phyloP scores from a whole-genome alignment of 139 green algal genomes.

The Closterium sp. region DNA sequence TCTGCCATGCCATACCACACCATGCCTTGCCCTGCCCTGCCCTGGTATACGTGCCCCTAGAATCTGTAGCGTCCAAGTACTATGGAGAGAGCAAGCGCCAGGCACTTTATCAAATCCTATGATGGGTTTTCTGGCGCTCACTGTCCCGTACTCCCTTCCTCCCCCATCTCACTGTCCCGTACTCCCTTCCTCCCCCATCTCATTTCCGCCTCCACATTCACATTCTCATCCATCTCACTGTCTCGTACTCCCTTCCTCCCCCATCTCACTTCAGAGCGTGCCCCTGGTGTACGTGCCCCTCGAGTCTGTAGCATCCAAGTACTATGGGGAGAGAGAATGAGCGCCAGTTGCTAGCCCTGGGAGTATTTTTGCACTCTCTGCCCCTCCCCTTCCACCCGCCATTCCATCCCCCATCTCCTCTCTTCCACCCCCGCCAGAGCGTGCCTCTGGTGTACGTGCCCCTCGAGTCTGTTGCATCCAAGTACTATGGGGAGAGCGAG shows the following conservation, averaged over 20 bases:
- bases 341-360: constrained; percentile 62
- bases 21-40: neutral
- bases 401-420: too few relatives aligned
- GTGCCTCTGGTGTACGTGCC: constrained; percentile 85
- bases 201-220: too few relatives aligned
- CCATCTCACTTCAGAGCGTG: neutral
- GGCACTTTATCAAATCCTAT: too few relatives aligned
- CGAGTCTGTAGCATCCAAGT: constrained; percentile 76
- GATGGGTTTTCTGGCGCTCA: too few relatives aligned
- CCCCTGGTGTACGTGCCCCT: constrained; percentile 88
- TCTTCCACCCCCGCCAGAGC: neutral
- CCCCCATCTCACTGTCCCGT: too few relatives aligned
- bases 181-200: too few relatives aligned
- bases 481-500: constrained; percentile 85
- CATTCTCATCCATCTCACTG: too few relatives aligned
- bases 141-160: too few relatives aligned
- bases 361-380: too few relatives aligned
- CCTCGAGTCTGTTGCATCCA: constrained; percentile 74
- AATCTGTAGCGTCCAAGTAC: constrained; percentile 75
- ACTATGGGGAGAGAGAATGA: constrained; percentile 77
- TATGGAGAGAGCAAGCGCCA: constrained; percentile 77
- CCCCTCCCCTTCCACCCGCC: too few relatives aligned
- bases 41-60: constrained; percentile 91
- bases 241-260: too few relatives aligned
- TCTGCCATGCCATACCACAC: too few relatives aligned